Evolutionary conservation across 1,139 yeast genomes (phyloP).

Genomic region (Suhomyces anneliseae): DNA sequence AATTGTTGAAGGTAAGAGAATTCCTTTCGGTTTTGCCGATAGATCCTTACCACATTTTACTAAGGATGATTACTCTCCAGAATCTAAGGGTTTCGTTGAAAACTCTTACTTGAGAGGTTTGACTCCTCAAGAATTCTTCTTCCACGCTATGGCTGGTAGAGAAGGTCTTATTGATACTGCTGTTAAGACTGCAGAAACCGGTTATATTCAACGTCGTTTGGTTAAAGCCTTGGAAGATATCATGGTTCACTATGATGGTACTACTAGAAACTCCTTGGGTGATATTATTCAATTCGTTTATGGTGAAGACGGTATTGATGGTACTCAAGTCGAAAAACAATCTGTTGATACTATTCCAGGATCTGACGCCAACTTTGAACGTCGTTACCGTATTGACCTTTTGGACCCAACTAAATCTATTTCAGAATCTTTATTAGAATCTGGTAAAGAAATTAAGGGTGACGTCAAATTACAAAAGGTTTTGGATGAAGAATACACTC

Average conservation of each 20-base stretch:
- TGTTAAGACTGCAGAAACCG: slow-evolving; percentile 98
- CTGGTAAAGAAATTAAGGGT: slow-evolving; percentile 89
- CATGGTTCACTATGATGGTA: slow-evolving; percentile 98
- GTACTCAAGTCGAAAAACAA: slow-evolving; percentile 96
- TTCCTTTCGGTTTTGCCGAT: slow-evolving; percentile 95
- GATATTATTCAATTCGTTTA: slow-evolving; percentile 94
- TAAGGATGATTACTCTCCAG: slow-evolving; percentile 97
- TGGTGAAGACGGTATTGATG: slow-evolving; percentile 99
- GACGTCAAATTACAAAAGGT: slow-evolving; percentile 79
- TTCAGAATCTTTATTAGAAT: slow-evolving; percentile 74
- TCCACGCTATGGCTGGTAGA: slow-evolving; percentile 99
- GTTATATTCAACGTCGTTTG: slow-evolving; percentile 98
- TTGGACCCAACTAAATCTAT: slow-evolving; percentile 67
- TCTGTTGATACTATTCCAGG: slow-evolving; percentile 97
- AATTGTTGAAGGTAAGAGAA: slow-evolving; percentile 99
- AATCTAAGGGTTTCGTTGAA: slow-evolving; percentile 96
- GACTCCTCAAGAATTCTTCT: slow-evolving; percentile 98
- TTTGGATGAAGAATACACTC: slow-evolving; percentile 82
- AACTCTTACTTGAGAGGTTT: slow-evolving; percentile 96
- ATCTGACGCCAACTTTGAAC: slow-evolving; percentile 77
- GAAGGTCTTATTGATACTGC: slow-evolving; percentile 99
- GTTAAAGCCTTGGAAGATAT: slow-evolving; percentile 98
- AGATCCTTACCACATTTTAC: slow-evolving; percentile 97
- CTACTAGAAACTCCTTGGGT: slow-evolving; percentile 96
- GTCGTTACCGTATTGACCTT: slow-evolving; percentile 83